Evolutionary conservation across 495 filamentous ascomycete genomes (phyloP).

Genomic region (Hypoxylon fragiforme): DNA sequence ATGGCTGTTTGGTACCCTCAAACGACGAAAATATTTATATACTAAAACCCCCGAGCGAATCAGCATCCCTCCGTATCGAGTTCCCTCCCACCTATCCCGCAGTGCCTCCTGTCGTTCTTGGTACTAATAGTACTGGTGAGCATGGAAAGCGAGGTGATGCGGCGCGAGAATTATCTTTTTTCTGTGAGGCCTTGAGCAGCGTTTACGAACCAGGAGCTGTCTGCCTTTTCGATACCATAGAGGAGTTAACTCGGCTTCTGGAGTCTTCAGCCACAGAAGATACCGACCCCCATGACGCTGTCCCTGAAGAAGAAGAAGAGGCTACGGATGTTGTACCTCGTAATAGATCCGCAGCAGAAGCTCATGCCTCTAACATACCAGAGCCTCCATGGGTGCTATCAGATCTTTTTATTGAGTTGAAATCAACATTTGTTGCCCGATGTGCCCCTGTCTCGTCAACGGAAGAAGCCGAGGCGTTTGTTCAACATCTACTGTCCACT

Average conservation of each 20-base stretch:
- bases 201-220: slow-evolving; percentile 74
- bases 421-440: slow-evolving; percentile 85
- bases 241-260: slow-evolving; percentile 55
- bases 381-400: slow-evolving; percentile 73
- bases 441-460: slow-evolving; percentile 67
- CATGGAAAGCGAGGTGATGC: slow-evolving; percentile 68
- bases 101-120: slow-evolving; percentile 68
- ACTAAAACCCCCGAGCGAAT: slow-evolving; percentile 53
- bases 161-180: slow-evolving; percentile 63
- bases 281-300: no score
- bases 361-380: slow-evolving; percentile 12
- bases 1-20: slow-evolving; percentile 58
- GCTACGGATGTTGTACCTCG: slow-evolving; percentile 1
- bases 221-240: slow-evolving; percentile 86
- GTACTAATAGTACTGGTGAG: slow-evolving; percentile 62
- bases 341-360: slow-evolving; percentile 1
- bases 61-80: slow-evolving; percentile 60
- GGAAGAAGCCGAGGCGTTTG: slow-evolving; percentile 65
- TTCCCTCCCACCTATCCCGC: slow-evolving; percentile 75
- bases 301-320: slow-evolving; percentile 20
- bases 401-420: slow-evolving; percentile 73
- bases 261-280: slow-evolving; percentile 25
- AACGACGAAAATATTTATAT: slow-evolving; percentile 47
- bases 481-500: slow-evolving; percentile 72
- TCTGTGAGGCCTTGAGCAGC: slow-evolving; percentile 64